Base-by-base conservation (phyloP, 495 filamentous ascomycete genomes). In the Penicillium angulare region DNA sequence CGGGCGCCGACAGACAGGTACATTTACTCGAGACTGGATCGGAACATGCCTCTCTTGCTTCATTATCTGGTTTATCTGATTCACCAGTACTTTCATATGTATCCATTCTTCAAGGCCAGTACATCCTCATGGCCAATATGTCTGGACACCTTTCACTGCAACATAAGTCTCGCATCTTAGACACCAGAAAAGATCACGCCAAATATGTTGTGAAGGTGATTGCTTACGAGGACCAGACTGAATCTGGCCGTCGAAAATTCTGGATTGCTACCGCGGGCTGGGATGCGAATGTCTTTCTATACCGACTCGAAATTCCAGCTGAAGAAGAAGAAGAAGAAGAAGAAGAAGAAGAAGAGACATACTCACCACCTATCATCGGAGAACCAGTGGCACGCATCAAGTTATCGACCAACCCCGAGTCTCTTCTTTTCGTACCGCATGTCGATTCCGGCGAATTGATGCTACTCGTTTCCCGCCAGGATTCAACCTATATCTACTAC, bases 261-360 rank as follows among this genome's bases (percentile, higher is more conserved):
- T 79, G 80, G 70, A 52, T 87, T 44, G 81, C 81, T 2, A 87
- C 82, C 7, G 83, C 83, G 6, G 82, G 83, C 3, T 88, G 86
- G 81, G 85, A 88, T 57, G 60, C 73, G 5, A 83, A 74, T 43
- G 67, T 88, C 32, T 58, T 73, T 24, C 39, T 87, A 17, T 86
- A 87, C 59, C 48, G 26, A 13, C 26, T 71, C 33, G 40, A 44
- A n/a, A 50, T 64, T 26, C 40, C 56, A 1, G 39, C 38, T 21
- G 53, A 44, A 10, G 43, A 24, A n/a, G n/a, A n/a, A n/a, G n/a
- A n/a, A n/a, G n/a, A n/a, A n/a, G n/a, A n/a, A 24, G 17, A 7
- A n/a, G 29, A 47, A n/a, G n/a, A n/a, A n/a, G n/a, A n/a, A 24
- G 17, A 7, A n/a, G 29, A 47, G 9, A 26, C 57, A 36, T 26